A percentile compares a stretch with the other conserved stretches of the same genome.
phyloP scores from a whole-genome alignment of 2,329 filamentous ascomycete species.

The Reticulascus tulasneorum region DNA sequence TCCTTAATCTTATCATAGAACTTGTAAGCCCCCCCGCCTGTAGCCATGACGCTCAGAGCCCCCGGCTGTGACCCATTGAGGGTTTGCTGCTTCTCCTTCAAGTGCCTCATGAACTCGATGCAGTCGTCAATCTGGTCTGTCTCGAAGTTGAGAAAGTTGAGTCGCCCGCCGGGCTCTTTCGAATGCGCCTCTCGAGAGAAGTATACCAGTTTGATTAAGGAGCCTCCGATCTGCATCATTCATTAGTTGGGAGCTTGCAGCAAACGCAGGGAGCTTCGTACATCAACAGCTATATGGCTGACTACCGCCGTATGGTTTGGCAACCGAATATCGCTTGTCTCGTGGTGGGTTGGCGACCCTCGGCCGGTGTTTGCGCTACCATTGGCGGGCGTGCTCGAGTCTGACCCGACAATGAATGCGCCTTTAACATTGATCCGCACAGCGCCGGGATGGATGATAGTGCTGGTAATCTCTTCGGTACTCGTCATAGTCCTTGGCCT shows the following conservation, averaged over 20 bases:
- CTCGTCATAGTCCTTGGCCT: constrained; percentile 39
- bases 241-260: constrained; percentile 8
- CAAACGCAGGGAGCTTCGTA: constrained; percentile 39
- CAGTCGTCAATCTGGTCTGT: constrained; percentile 92
- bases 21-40: constrained; percentile 92
- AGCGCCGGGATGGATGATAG: constrained; percentile 60
- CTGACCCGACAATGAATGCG: constrained; percentile 91
- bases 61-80: constrained; percentile 68
- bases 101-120: constrained; percentile 82
- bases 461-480: constrained; percentile 56
- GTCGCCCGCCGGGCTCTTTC: constrained; percentile 75
- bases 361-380: constrained; percentile 32
- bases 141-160: constrained; percentile 96
- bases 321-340: constrained; percentile 90
- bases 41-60: constrained; percentile 89
- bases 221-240: constrained; percentile 78
- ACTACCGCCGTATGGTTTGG: constrained; percentile 94
- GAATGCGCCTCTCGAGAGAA: constrained; percentile 85
- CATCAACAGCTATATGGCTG: constrained; percentile 95
- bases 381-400: constrained; percentile 49
- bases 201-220: constrained; percentile 93
- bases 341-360: constrained; percentile 49
- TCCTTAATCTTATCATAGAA: constrained; percentile 90
- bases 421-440: constrained; percentile 96
- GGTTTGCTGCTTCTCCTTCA: constrained; percentile 76